phyloP scores from a whole-genome alignment of 1,139 yeast species.

The Arxiozyma telluris region DNA sequence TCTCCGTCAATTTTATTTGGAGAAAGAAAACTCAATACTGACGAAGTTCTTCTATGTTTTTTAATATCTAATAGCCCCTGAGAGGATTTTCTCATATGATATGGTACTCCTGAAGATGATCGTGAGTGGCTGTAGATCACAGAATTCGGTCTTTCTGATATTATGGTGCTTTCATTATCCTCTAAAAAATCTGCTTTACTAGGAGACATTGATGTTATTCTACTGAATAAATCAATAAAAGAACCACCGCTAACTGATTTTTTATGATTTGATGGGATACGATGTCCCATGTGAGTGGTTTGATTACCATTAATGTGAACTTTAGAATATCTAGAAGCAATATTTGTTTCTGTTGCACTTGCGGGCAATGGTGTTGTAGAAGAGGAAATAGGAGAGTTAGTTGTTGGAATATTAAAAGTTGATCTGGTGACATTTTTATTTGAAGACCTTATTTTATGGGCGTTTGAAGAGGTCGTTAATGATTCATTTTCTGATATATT shows the following conservation, averaged over 20 bases:
- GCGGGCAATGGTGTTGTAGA: not conserved
- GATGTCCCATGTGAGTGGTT: not conserved
- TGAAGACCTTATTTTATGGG: not conserved
- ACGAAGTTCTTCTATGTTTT: slow-evolving; percentile 26
- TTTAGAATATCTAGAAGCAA: not conserved
- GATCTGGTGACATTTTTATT: not conserved
- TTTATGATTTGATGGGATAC: slow-evolving; percentile 13
- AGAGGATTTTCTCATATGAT: slow-evolving; percentile 10
- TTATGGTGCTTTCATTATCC: not conserved
- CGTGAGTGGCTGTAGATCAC: slow-evolving; percentile 5
- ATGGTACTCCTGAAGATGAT: slow-evolving; percentile 4
- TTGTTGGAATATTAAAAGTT: not conserved
- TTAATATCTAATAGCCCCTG: slow-evolving; percentile 6
- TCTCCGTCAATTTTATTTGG: slow-evolving; percentile 8
- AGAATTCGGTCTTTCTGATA: slow-evolving; percentile 4
- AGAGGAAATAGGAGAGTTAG: slow-evolving; percentile 1
- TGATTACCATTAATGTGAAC: not conserved
- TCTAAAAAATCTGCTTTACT: slow-evolving; percentile 5
- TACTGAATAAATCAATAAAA: slow-evolving; percentile 27
- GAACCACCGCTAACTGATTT: slow-evolving; percentile 27
- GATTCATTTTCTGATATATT: not conserved
- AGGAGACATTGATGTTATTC: slow-evolving; percentile 26
- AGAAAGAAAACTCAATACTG: slow-evolving; percentile 16
- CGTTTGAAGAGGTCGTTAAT: not conserved
- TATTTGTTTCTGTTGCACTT: not conserved